Base-by-base conservation (phyloP, 768 basidiomycete species). In the Hypholoma sublateritium region DNA sequence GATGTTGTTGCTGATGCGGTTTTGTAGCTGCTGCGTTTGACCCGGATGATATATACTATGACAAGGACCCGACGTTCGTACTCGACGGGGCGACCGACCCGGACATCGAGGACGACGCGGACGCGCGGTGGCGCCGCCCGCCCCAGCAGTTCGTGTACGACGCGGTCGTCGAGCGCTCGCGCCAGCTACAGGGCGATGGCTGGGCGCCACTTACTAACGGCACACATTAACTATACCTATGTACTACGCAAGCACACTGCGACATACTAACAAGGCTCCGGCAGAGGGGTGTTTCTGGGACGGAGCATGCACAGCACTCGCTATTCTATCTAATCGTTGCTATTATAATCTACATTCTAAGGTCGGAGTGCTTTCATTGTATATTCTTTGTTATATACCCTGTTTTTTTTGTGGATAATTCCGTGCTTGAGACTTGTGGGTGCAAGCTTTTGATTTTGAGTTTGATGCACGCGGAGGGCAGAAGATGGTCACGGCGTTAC, bases 81-180 rank as follows among this genome's bases (percentile, higher is more conserved):
- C 60, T 61, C 2, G 74, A 70, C 56, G 76, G 72, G 59, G 75
- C 67, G 51, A 58, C 69, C 12, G 81, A 85, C 42, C 81, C 79
- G 24, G 85, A 86, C 47, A 77, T 77, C 9, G 84, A 84, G 21
- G 80, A 82, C 25, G 71, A 70, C 13, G 64, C 64, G 24, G 67
- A 70, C 19, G 62, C 56, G 9, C 67, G 63, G 14, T 72, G 69
- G 64, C 70, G 70, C 37, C 81, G 80, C 47, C 79, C 72, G 17
- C 82, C 84, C 2, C 78, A 84, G 22, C 81, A 81, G 13, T 95
- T 88, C 71, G 92, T 89, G n/a, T 97, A 97, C 69, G 94, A 97
- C 67, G 94, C 94, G 0, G 92, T 88, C 5, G 92, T 92, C 22
- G 93, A 96, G 69, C 82, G 90, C 59, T 84, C 84, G 51, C 75